Conservation (phyloP, 768 basidiomycete species). For the Russula virescens region DNA sequence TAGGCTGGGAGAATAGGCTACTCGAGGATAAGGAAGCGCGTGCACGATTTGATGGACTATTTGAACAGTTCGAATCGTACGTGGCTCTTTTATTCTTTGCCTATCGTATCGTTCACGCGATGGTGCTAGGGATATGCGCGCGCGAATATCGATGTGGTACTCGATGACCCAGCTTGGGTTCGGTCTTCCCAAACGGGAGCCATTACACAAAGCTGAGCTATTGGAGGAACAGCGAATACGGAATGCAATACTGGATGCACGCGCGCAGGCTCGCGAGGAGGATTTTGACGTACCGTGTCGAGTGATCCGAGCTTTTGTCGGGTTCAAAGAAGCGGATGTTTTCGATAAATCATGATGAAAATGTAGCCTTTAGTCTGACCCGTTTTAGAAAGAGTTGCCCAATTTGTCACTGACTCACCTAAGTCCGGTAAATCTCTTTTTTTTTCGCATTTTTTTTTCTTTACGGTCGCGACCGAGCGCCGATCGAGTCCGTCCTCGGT, state of each 20-base stretch:
- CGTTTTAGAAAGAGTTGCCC: constrained; percentile 15
- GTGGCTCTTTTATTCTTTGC: constrained; percentile 5
- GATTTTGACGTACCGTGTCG: constrained; percentile 52
- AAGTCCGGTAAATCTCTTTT: not conserved
- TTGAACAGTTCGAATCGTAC: constrained; percentile 21
- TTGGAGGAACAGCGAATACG: constrained; percentile 61
- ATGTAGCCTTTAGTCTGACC: constrained; percentile 9
- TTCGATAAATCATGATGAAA: not conserved
- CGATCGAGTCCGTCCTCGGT: not conserved
- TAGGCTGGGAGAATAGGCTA: constrained; percentile 57
- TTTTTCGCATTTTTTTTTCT: not conserved
- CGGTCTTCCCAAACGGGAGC: constrained; percentile 53
- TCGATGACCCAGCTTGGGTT: constrained; percentile 55
- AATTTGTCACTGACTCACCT: not conserved
- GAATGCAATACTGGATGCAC: constrained; percentile 55
- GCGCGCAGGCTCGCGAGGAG: constrained; percentile 41
- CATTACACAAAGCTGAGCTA: constrained; percentile 61
- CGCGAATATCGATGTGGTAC: constrained; percentile 58
- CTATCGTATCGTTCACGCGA: not conserved
- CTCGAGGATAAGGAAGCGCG: constrained; percentile 21
- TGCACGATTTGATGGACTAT: constrained; percentile 20
- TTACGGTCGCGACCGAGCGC: not conserved
- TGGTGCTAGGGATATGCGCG: constrained; percentile 53
- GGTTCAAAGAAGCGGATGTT: constrained; percentile 39
- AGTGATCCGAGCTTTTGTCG: constrained; percentile 54